phyloP scores from a whole-genome alignment of 2,329 filamentous ascomycete species.

The Alternaria sp. region DNA sequence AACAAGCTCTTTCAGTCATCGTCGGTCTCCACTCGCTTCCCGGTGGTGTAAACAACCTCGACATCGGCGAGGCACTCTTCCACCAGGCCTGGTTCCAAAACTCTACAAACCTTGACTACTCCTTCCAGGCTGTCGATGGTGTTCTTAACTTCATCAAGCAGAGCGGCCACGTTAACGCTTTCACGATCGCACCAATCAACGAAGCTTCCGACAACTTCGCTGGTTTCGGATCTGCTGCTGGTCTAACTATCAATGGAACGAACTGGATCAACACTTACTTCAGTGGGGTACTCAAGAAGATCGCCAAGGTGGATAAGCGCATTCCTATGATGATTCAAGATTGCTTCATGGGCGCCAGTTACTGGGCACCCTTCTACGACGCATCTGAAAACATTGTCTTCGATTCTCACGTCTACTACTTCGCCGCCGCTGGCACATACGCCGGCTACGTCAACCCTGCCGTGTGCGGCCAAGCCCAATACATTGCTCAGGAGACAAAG shows the following conservation, averaged over 20 bases:
- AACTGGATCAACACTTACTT: conserved; percentile 48
- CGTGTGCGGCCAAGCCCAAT: not conserved
- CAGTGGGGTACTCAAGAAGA: conserved; percentile 17
- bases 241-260: conserved; percentile 39
- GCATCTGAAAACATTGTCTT: conserved; percentile 28
- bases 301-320: conserved; percentile 24
- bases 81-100: conserved; percentile 50
- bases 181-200: conserved; percentile 51
- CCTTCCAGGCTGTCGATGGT: conserved; percentile 42
- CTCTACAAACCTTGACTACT: conserved; percentile 45
- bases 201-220: conserved; percentile 49
- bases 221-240: conserved; percentile 43
- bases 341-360: conserved; percentile 25
- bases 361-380: conserved; percentile 22
- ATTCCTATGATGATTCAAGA: conserved; percentile 30
- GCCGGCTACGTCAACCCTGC: not conserved
- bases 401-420: conserved; percentile 38
- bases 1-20: conserved; percentile 23
- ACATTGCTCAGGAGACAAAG: not conserved
- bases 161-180: conserved; percentile 36
- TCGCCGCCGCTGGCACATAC: conserved; percentile 16
- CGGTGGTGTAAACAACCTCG: conserved; percentile 42
- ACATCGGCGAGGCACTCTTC: conserved; percentile 26
- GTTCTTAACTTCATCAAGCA: conserved; percentile 43
- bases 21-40: conserved; percentile 46